These are phyloP conservation scores for Xylariaceae sp. DNA, from an alignment of 2,329 filamentous ascomycete genomes.

Conservation along the genomic window DNA sequence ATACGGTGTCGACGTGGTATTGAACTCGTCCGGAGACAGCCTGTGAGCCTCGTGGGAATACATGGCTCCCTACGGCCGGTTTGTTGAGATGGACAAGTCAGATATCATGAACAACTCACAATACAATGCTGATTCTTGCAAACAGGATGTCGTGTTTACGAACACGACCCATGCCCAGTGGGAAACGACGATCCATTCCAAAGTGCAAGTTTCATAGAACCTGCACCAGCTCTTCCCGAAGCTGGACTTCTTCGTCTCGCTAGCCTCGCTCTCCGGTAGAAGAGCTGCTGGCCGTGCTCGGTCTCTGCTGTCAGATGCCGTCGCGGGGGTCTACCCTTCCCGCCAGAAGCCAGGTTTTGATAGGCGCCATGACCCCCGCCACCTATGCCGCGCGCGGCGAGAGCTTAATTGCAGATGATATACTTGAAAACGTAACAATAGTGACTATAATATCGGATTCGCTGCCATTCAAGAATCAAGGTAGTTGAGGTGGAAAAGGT, in stretches of 20 bases:
- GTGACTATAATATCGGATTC: conserved; percentile 16
- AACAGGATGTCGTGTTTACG: neutral
- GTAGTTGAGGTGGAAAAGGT: conserved; percentile 8
- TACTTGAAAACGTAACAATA: conserved; percentile 12
- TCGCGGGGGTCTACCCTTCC: conserved; percentile 12
- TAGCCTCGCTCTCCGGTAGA: conserved; percentile 6
- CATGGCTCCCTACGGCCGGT: neutral
- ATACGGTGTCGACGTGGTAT: neutral
- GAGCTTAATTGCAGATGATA: conserved; percentile 18
- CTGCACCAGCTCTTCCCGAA: neutral
- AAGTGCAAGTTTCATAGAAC: conserved; percentile 3
- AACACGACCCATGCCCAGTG: conserved; percentile 6
- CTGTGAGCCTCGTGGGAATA: neutral
- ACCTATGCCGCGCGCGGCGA: conserved; percentile 15
- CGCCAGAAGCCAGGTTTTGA: conserved; percentile 13
- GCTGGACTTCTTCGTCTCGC: conserved; percentile 6
- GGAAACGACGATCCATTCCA: conserved; percentile 6
- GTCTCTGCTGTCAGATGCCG: conserved; percentile 7
- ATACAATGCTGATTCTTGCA: neutral
- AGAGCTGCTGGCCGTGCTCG: conserved; percentile 5
- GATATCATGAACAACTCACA: neutral
- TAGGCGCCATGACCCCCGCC: conserved; percentile 17
- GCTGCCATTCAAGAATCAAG: conserved; percentile 14
- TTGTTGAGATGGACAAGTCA: neutral
- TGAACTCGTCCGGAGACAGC: neutral